A percentile compares a stretch with the other conserved stretches of the same genome.
Conservation (phyloP, 2,329 filamentous ascomycete genomes). For the Claviceps purpurea region DNA sequence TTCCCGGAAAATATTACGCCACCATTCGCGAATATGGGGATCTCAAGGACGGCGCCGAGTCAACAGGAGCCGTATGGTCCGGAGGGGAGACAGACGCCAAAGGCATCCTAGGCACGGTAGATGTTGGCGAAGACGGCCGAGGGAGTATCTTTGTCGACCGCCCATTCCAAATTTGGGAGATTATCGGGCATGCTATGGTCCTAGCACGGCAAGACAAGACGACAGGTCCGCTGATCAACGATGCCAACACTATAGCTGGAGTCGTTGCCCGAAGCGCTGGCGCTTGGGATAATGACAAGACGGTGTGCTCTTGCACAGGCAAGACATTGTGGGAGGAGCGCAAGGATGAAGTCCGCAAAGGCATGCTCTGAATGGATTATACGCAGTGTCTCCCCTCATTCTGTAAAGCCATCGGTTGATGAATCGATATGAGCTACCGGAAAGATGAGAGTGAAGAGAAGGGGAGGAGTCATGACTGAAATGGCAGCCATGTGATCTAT, state of each 20-base stretch:
- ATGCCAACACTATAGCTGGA: constrained; percentile 75
- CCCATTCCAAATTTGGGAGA: constrained; percentile 82
- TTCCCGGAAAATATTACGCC: constrained; percentile 68
- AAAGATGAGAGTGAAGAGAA: neutral
- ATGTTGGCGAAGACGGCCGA: constrained; percentile 61
- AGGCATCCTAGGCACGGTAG: constrained; percentile 55
- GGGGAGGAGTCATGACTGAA: neutral
- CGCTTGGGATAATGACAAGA: constrained; percentile 99
- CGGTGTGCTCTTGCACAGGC: constrained; percentile 91
- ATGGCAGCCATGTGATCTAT: neutral
- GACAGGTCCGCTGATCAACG: constrained; percentile 48
- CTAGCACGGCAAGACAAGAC: constrained; percentile 52
- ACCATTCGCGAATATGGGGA: constrained; percentile 79
- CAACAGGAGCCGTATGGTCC: constrained; percentile 72
- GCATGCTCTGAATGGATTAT: constrained; percentile 57
- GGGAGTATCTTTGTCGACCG: constrained; percentile 73
- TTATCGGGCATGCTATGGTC: constrained; percentile 87
- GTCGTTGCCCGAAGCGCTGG: constrained; percentile 92
- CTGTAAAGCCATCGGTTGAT: neutral
- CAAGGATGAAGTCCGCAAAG: constrained; percentile 74
- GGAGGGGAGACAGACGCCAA: constrained; percentile 34
- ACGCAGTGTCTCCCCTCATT: neutral
- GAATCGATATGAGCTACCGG: neutral
- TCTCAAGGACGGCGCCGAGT: constrained; percentile 69
- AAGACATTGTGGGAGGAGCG: constrained; percentile 98